These are phyloP conservation scores for Lipomyces sp. DNA, from an alignment of 805 yeast genomes.

Conservation along the genomic window DNA sequence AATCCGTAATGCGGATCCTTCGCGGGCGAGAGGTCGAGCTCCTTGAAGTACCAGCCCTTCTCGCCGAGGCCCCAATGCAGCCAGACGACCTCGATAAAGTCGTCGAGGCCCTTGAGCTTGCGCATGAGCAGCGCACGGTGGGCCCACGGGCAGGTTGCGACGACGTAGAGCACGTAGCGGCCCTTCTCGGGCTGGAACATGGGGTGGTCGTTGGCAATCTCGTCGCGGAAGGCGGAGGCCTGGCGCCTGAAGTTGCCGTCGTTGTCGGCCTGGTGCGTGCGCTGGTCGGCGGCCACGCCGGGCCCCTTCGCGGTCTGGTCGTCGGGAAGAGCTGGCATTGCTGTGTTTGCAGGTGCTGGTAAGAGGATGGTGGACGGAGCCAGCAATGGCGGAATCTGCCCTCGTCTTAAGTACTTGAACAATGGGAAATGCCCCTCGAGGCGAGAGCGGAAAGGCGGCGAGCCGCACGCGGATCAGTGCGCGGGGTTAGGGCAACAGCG, in stretches of 20 bases:
- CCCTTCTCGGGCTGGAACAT: slow-evolving; percentile 69
- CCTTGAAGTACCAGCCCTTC: slow-evolving; percentile 75
- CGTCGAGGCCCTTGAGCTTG: slow-evolving; percentile 64
- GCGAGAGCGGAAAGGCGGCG: too few species aligned
- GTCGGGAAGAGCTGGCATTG: slow-evolving; percentile 20
- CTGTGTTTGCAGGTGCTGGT: too few species aligned
- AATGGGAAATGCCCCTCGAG: too few species aligned
- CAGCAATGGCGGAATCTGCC: not conserved
- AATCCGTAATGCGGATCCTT: slow-evolving; percentile 56
- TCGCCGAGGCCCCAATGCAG: slow-evolving; percentile 85
- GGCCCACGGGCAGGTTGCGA: slow-evolving; percentile 96
- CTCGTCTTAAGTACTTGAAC: too few species aligned
- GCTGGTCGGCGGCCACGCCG: slow-evolving; percentile 25
- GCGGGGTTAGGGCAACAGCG: too few species aligned
- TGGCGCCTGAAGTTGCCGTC: slow-evolving; percentile 32
- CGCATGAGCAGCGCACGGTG: slow-evolving; percentile 77
- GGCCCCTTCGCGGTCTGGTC: slow-evolving; percentile 25
- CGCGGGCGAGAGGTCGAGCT: slow-evolving; percentile 43
- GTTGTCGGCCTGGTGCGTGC: slow-evolving; percentile 24
- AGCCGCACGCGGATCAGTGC: too few species aligned
- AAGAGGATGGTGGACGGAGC: too few species aligned
- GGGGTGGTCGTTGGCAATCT: slow-evolving; percentile 54
- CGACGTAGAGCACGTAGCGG: slow-evolving; percentile 88
- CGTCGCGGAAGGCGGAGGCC: slow-evolving; percentile 55
- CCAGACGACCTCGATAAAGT: slow-evolving; percentile 52